Percentiles rank a stretch among this genome's conserved stretches.
Evolutionary conservation across 257 asterid genomes (phyloP).

Genomic region (Oldenlandia corymbosa): DNA sequence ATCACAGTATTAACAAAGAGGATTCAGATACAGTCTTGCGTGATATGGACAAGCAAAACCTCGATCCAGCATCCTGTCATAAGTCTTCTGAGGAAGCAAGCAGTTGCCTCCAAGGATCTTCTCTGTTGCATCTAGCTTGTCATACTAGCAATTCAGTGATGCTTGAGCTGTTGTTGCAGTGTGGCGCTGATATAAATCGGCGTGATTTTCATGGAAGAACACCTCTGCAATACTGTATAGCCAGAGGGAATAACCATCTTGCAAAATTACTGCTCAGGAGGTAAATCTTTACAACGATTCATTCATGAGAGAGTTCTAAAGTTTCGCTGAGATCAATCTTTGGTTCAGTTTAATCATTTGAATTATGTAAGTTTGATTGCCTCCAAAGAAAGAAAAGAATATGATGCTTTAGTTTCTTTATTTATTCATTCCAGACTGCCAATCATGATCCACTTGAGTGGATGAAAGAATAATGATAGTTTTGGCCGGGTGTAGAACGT

Average conservation of each 20-base stretch:
- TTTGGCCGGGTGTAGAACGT: too few species aligned
- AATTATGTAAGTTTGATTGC: background rate
- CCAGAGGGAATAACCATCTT: slow-evolving; percentile 59
- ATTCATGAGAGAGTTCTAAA: background rate
- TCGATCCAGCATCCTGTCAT: slow-evolving; percentile 48
- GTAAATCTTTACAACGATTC: slow-evolving; percentile 27
- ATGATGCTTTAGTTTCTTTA: background rate
- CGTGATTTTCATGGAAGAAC: slow-evolving; percentile 82
- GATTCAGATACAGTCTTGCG: slow-evolving; percentile 28
- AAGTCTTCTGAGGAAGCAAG: slow-evolving; percentile 41
- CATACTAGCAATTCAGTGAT: slow-evolving; percentile 55
- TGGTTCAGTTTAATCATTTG: background rate
- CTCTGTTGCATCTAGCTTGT: slow-evolving; percentile 90
- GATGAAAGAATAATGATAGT: too few species aligned
- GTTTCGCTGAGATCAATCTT: background rate
- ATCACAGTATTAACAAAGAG: slow-evolving; percentile 28
- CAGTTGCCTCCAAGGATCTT: slow-evolving; percentile 64
- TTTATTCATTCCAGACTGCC: too few species aligned
- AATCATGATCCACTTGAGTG: too few species aligned
- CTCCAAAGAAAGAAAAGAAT: background rate
- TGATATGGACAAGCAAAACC: slow-evolving; percentile 32
- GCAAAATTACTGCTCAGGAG: slow-evolving; percentile 89
- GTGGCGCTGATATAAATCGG: slow-evolving; percentile 77
- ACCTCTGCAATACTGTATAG: slow-evolving; percentile 86
- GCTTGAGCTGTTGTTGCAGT: slow-evolving; percentile 89